phyloP scores from a whole-genome alignment of 2,329 filamentous ascomycete genomes.

The Nemania sp. region DNA sequence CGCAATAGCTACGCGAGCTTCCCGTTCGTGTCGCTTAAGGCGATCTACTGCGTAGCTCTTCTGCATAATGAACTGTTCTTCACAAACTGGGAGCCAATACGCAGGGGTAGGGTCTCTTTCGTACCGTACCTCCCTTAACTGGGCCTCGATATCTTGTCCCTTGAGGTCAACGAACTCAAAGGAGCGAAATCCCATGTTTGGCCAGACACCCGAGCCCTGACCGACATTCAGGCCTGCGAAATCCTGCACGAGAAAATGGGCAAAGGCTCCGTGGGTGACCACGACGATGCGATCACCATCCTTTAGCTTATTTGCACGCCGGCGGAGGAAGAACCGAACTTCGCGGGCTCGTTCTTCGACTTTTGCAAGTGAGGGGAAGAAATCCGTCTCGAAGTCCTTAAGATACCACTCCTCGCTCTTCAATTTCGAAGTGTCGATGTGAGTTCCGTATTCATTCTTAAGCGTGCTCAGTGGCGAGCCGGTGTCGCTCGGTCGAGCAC shows the following conservation, averaged over 20 bases:
- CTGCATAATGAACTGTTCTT: neutral
- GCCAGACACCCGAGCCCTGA: neutral
- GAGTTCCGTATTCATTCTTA: neutral
- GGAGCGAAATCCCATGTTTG: neutral
- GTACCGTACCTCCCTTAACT: neutral
- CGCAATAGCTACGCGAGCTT: neutral
- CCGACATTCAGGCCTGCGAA: neutral
- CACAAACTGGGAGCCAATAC: neutral
- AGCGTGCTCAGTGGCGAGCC: neutral
- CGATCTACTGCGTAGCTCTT: neutral
- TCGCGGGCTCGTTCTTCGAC: neutral
- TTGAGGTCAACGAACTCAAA: neutral
- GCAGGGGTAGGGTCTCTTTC: neutral
- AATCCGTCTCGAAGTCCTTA: neutral
- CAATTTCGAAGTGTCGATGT: neutral
- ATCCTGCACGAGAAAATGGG: neutral
- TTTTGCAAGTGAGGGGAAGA: neutral
- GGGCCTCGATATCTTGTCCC: neutral
- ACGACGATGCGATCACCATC: neutral
- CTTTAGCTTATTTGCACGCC: neutral
- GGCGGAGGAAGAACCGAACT: neutral
- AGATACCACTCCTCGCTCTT: neutral
- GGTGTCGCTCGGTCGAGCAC: neutral
- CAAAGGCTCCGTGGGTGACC: neutral
- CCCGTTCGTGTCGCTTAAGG: neutral